Conservation (phyloP, 2,329 filamentous ascomycete species). For the Talaromyces sp. region DNA sequence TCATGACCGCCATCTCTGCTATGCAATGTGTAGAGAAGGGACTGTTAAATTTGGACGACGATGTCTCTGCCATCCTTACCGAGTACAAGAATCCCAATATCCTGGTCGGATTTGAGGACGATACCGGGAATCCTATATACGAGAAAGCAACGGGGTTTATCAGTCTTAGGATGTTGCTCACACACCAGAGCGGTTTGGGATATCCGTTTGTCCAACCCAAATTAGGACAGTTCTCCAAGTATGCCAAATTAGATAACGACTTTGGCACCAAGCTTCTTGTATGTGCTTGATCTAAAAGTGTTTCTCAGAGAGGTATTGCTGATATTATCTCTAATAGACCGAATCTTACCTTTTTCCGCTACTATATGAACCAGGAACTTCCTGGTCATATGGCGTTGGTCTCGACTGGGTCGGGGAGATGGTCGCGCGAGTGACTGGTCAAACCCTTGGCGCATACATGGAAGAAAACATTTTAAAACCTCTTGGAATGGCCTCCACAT, state of each 20-base stretch:
- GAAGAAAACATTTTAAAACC: constrained; percentile 7
- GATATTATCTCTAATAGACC: not conserved
- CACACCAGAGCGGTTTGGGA: constrained; percentile 2
- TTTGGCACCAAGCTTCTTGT: not conserved
- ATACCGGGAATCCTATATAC: not conserved
- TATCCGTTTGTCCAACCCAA: not conserved
- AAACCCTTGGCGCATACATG: constrained; percentile 1
- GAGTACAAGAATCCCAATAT: not conserved
- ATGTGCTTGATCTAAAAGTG: not conserved
- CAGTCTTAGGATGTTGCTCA: constrained; percentile 2
- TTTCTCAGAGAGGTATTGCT: not conserved
- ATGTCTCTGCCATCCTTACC: not conserved
- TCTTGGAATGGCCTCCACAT: not conserved
- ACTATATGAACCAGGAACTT: constrained; percentile 3
- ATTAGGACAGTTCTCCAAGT: not conserved
- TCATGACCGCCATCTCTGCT: not conserved
- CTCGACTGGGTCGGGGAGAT: constrained; percentile 4
- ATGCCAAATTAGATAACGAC: not conserved
- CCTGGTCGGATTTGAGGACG: constrained; percentile 1
- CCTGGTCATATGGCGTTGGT: constrained; percentile 4
- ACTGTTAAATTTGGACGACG: constrained; percentile 1
- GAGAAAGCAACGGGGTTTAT: not conserved
- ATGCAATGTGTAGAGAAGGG: constrained; percentile 3
- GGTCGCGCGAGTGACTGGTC: constrained; percentile 2
- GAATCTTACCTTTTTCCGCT: not conserved